Percentiles rank a stretch among this genome's conserved stretches.
Conservation (phyloP, 257 asterid genomes). For the Nicotiana sylvestris region DNA sequence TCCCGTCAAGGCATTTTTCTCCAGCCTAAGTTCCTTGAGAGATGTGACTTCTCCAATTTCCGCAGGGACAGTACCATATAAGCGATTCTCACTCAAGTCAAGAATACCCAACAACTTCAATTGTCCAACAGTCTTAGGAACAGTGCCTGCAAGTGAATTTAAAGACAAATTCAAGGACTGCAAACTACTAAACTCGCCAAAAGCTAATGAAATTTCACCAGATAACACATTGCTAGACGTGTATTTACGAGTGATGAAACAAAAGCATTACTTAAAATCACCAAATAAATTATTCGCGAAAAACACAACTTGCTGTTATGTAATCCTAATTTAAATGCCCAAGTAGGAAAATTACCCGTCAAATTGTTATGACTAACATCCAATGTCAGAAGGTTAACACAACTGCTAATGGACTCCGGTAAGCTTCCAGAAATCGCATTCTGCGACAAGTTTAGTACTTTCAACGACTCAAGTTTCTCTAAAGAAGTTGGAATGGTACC, state of each 20-base stretch:
- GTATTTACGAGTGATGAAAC: slow-evolving; percentile 42
- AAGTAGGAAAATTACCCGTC: slow-evolving; percentile 49
- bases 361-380: slow-evolving; percentile 61
- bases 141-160: slow-evolving; percentile 43
- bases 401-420: slow-evolving; percentile 52
- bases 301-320: slow-evolving; percentile 47
- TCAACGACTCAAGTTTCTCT: slow-evolving; percentile 56
- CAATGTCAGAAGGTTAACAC: slow-evolving; percentile 48
- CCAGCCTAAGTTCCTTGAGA: slow-evolving; percentile 50
- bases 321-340: slow-evolving; percentile 55
- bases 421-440: slow-evolving; percentile 55
- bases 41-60: slow-evolving; percentile 63
- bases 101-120: slow-evolving; percentile 41
- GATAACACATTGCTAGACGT: slow-evolving; percentile 45
- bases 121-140: slow-evolving; percentile 47
- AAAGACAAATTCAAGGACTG: slow-evolving; percentile 46
- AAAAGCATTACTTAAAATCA: slow-evolving; percentile 35
- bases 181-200: slow-evolving; percentile 52
- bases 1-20: slow-evolving; percentile 54
- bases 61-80: slow-evolving; percentile 65
- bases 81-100: slow-evolving; percentile 61
- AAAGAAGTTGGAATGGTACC: slow-evolving; percentile 56
- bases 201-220: slow-evolving; percentile 48
- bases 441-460: slow-evolving; percentile 50
- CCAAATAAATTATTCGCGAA: slow-evolving; percentile 53